These are phyloP conservation scores for Fonsecaea pugnacius DNA, from an alignment of 2,329 filamentous ascomycete genomes.

Conservation along the genomic window DNA sequence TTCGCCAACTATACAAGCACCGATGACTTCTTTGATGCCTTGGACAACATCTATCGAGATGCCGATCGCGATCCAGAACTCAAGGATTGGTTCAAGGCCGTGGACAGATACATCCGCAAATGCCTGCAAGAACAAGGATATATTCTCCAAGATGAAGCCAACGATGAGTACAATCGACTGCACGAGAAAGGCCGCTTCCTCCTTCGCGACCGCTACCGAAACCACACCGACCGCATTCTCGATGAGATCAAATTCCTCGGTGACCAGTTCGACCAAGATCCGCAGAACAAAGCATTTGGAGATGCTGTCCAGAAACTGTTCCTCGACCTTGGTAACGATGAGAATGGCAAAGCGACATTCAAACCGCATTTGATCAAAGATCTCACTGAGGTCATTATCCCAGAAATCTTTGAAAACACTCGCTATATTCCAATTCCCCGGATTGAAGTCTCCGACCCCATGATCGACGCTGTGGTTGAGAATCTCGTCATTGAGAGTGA, in stretches of 20 bases:
- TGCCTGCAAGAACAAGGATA: slow-evolving; percentile 89
- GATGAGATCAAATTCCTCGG: slow-evolving; percentile 90
- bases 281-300: slow-evolving; percentile 81
- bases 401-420: slow-evolving; percentile 77
- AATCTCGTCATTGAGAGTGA: slow-evolving; percentile 95
- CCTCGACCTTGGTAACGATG: slow-evolving; percentile 83
- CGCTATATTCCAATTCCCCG: slow-evolving; percentile 91
- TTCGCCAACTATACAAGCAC: slow-evolving; percentile 94
- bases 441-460: slow-evolving; percentile 85
- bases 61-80: slow-evolving; percentile 86
- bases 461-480: slow-evolving; percentile 87
- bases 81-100: slow-evolving; percentile 81
- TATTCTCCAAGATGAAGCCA: slow-evolving; percentile 80
- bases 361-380: slow-evolving; percentile 94
- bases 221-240: slow-evolving; percentile 81
- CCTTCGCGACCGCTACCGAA: slow-evolving; percentile 83
- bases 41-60: slow-evolving; percentile 83
- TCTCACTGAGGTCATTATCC: slow-evolving; percentile 82
- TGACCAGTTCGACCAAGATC: slow-evolving; percentile 86
- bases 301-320: slow-evolving; percentile 81
- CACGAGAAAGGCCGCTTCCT: slow-evolving; percentile 86
- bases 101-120: slow-evolving; percentile 78
- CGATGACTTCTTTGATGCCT: slow-evolving; percentile 81
- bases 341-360: slow-evolving; percentile 81
- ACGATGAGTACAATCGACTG: slow-evolving; percentile 78